These are phyloP conservation scores for Solanum sparsipilum DNA, from an alignment of 257 asterid species.

Conservation along the genomic window DNA sequence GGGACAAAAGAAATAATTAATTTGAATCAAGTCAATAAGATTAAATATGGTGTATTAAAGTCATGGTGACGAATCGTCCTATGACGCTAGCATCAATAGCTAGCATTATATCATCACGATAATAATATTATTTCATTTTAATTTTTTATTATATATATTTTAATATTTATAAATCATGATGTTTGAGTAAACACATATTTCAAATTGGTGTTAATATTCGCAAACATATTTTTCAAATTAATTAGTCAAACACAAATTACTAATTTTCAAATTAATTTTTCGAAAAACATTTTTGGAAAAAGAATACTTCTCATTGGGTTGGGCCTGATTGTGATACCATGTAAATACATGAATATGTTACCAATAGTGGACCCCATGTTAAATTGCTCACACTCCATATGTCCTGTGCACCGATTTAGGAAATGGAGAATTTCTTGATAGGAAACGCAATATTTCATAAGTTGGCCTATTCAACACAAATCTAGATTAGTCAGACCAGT, in stretches of 20 bases:
- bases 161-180: background rate
- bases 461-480: background rate
- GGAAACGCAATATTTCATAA: too few relatives aligned
- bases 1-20: too few relatives aligned
- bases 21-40: background rate
- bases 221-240: too few relatives aligned
- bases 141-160: too few relatives aligned
- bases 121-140: too few relatives aligned
- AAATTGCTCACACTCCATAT: background rate
- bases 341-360: background rate
- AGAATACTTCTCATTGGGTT: too few relatives aligned
- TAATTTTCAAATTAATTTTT: too few relatives aligned
- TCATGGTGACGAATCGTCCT: background rate
- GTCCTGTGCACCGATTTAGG: too few relatives aligned
- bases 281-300: background rate
- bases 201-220: background rate
- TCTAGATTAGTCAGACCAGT: background rate
- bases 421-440: background rate
- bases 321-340: background rate
- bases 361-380: background rate
- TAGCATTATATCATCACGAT: background rate
- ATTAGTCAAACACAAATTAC: background rate
- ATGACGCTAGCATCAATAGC: background rate
- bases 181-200: background rate
- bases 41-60: background rate